phyloP scores from a whole-genome alignment of 805 yeast species.

The Kluyveromyces wickerhamii region DNA sequence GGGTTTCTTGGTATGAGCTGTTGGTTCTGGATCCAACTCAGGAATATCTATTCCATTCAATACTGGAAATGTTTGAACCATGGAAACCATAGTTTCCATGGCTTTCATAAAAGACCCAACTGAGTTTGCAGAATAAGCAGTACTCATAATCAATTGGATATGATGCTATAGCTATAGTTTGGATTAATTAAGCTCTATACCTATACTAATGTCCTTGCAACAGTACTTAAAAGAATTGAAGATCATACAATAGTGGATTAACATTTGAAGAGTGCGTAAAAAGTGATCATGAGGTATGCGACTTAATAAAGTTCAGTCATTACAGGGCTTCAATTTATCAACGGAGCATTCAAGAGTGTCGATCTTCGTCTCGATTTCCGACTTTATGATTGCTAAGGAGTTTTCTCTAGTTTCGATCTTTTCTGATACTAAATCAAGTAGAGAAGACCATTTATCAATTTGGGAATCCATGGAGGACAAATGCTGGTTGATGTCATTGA shows the following conservation, averaged over 20 bases:
- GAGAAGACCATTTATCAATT: slow-evolving; percentile 23
- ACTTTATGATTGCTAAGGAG: slow-evolving; percentile 9
- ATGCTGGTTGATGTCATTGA: slow-evolving; percentile 14
- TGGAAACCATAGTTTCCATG: slow-evolving; percentile 60
- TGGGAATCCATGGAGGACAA: slow-evolving; percentile 18
- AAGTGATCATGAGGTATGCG: no score
- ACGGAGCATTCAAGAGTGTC: background rate
- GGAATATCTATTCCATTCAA: slow-evolving; percentile 28
- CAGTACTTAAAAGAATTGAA: no score
- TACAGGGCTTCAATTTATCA: background rate
- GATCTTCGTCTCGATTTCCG: slow-evolving; percentile 1
- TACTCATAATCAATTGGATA: slow-evolving; percentile 42
- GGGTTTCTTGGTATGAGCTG: slow-evolving; percentile 18
- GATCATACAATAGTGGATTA: no score
- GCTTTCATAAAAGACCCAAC: slow-evolving; percentile 75
- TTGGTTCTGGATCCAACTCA: slow-evolving; percentile 28
- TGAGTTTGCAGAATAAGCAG: slow-evolving; percentile 47
- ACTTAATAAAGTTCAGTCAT: no score
- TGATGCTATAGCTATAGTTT: no score
- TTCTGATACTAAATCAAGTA: slow-evolving; percentile 13
- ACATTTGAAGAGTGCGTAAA: no score
- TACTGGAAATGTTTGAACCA: slow-evolving; percentile 30
- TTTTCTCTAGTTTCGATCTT: slow-evolving; percentile 13
- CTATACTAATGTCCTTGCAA: no score
- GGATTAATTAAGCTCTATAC: no score